Conservation (phyloP, 1,284 basidiomycete genomes). For the Vanrija sp. region DNA sequence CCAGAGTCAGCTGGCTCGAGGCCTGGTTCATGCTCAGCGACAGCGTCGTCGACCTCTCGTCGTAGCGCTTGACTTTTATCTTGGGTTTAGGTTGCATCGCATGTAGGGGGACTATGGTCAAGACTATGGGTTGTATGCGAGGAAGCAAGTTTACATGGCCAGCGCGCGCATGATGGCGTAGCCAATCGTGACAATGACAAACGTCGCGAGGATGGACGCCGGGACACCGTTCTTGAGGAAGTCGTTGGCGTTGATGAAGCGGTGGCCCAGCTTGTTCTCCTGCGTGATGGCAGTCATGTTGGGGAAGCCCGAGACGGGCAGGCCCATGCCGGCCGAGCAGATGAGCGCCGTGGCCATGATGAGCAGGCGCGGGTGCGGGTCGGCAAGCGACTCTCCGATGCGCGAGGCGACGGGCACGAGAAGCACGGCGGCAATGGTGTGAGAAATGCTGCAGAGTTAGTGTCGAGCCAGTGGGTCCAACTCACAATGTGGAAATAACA, state of each 20-base stretch:
- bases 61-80: neutral
- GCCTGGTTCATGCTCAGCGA: conserved; percentile 36
- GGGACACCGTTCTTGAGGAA: conserved; percentile 92
- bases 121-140: too few species aligned
- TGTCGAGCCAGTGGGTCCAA: neutral
- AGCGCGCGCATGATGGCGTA: conserved; percentile 57
- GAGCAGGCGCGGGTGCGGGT: conserved; percentile 67
- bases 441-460: conserved; percentile 63
- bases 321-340: conserved; percentile 94
- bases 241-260: conserved; percentile 78
- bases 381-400: conserved; percentile 73
- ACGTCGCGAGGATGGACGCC: conserved; percentile 77
- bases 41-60: conserved; percentile 24
- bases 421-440: conserved; percentile 93
- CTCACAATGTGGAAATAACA: conserved; percentile 58
- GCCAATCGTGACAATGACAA: conserved; percentile 77
- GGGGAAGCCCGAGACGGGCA: conserved; percentile 96
- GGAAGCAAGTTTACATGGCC: conserved; percentile 1
- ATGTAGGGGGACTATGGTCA: too few species aligned
- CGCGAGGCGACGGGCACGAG: conserved; percentile 92
- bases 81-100: neutral
- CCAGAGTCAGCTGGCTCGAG: conserved; percentile 27
- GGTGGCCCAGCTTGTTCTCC: conserved; percentile 89
- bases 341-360: conserved; percentile 87
- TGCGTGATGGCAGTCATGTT: conserved; percentile 93